Base-by-base conservation (phyloP, 331 rosid genomes). In the Arachis monticola region DNA sequence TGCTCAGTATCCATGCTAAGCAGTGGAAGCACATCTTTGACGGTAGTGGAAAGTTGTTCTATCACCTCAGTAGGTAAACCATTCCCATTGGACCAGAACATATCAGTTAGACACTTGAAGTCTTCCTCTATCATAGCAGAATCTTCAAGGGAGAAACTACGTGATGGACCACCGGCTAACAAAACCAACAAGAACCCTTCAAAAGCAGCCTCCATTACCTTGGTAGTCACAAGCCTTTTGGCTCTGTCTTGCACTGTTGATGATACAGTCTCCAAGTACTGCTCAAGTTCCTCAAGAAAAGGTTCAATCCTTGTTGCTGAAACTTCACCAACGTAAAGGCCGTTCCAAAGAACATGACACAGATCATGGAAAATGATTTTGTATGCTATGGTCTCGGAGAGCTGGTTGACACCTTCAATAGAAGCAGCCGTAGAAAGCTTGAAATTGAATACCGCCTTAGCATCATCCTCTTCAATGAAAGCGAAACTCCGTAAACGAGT, bases 151-250 rank as follows among this genome's bases (percentile, higher is more conserved):
- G 88, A 67, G 82, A 92, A 92, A 60, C 84, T 85, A 22, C 97
- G 97, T 44, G 88, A 82, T 40, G 97, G 92, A 52, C 97, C 97
- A 52, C 97, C 97, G n/a, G 92, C 94, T 72, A 92, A 86, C 84
- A 92, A 82, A 84, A 92, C 94, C 79, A 92, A 51, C 47, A 92
- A 78, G 69, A 92, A 90, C 9, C 97, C 97, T 56, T 92, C 97
- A 78, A 92, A 85, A 62, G 89, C 83, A 71, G 97, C 90, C 74
- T 89, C 83, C 94, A 92, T 90, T 76, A 92, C 80, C 75, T 90
- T 94, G 4, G 91, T 81, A 56, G 87, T 82, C 22, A 87, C 86
- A 64, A 90, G 83, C 1, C 91, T 90, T 42, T 90, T 86, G 59
- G 84, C 91, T 79, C 89, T 87, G 35, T 90, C 96, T 7, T 92